Evolutionary conservation across 2,329 filamentous ascomycete species (phyloP).

Genomic region (Monosporascus sp.): DNA sequence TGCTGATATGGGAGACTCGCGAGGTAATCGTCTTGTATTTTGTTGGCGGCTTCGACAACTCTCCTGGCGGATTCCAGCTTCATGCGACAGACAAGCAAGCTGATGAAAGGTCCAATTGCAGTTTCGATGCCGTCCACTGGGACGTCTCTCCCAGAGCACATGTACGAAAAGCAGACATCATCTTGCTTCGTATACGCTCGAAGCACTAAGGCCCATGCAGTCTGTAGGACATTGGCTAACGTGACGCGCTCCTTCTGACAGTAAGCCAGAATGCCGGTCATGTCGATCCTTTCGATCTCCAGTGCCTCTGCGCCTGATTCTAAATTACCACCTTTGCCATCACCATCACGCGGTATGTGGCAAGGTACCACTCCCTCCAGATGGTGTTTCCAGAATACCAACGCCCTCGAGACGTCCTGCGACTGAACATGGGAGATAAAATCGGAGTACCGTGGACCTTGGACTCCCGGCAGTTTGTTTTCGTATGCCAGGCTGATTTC

Average conservation of each 20-base stretch:
- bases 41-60: neutral
- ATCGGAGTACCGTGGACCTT: neutral
- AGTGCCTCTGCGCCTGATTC: neutral
- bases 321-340: neutral
- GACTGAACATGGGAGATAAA: neutral
- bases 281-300: neutral
- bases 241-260: neutral
- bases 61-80: neutral
- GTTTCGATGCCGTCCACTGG: neutral
- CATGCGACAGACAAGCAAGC: too few relatives aligned
- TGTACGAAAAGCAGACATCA: neutral
- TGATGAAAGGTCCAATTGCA: too few relatives aligned
- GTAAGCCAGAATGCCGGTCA: neutral
- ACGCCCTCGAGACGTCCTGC: neutral
- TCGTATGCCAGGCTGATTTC: neutral
- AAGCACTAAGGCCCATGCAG: neutral
- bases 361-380: neutral
- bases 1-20: neutral
- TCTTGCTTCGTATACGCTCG: neutral
- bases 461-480: neutral
- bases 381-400: neutral
- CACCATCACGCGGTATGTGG: neutral
- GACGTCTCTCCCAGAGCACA: neutral
- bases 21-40: neutral
- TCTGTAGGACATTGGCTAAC: neutral